Evolutionary conservation across 345 rosid genomes (phyloP).

Genomic region (Gossypium ekmanianum): DNA sequence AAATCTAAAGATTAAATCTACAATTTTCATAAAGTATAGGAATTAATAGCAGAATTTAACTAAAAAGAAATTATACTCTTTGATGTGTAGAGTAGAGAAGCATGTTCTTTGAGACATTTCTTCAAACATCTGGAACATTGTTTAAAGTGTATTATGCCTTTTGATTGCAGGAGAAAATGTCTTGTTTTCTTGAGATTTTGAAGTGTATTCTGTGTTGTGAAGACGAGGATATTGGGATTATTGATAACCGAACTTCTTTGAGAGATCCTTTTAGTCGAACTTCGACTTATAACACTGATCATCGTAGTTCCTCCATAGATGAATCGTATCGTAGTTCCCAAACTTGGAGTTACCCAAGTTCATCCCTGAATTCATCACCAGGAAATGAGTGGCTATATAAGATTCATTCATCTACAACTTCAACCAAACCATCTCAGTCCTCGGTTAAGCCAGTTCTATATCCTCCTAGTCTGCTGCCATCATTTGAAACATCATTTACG

Average conservation of each 20-base stretch:
- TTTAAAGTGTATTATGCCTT: neutral
- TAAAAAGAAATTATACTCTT: neutral
- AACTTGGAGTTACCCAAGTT: neutral
- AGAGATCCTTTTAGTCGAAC: neutral
- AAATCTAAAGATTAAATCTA: too few species aligned
- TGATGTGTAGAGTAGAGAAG: neutral
- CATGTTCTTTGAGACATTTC: neutral
- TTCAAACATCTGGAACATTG: neutral
- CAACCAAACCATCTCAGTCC: neutral
- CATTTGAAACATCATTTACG: neutral
- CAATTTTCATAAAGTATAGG: too few species aligned
- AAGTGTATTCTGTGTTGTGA: conserved; percentile 7
- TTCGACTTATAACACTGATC: neutral
- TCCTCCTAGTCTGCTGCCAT: neutral
- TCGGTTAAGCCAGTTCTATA: neutral
- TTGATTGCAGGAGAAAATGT: conserved; percentile 7
- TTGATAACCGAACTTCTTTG: neutral
- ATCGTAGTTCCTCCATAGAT: neutral
- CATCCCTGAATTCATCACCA: neutral
- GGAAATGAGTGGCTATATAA: neutral
- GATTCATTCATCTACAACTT: neutral
- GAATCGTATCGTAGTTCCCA: neutral
- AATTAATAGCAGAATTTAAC: too few species aligned
- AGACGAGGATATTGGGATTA: neutral
- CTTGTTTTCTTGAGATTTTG: conserved; percentile 3